These are phyloP conservation scores for Saccharomycopsis schoenii DNA, from an alignment of 805 yeast genomes.

Conservation along the genomic window DNA sequence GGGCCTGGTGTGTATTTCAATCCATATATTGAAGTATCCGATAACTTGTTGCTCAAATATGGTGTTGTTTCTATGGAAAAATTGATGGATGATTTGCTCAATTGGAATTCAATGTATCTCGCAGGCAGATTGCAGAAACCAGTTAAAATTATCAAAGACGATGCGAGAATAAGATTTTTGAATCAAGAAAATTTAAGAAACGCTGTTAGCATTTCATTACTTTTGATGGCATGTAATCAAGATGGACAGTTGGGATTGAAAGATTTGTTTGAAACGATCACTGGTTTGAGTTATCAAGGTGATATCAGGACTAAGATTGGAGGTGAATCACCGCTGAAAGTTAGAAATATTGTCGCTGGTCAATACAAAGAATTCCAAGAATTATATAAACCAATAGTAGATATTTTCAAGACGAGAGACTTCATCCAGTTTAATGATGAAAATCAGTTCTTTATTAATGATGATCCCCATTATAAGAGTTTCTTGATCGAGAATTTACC, in stretches of 20 bases:
- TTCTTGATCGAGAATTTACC: conserved; percentile 41
- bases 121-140: conserved; percentile 96
- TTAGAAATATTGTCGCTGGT: conserved; percentile 71
- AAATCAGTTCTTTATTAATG: conserved; percentile 26
- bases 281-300: conserved; percentile 78
- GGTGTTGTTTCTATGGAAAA: conserved; percentile 68
- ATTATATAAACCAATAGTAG: conserved; percentile 62
- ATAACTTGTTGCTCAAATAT: conserved; percentile 56
- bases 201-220: conserved; percentile 62
- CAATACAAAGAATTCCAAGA: conserved; percentile 60
- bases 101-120: conserved; percentile 78
- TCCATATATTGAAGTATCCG: conserved; percentile 66
- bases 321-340: conserved; percentile 89
- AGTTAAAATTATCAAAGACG: conserved; percentile 62
- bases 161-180: conserved; percentile 50
- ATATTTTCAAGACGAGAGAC: conserved; percentile 30
- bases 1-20: conserved; percentile 94
- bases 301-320: conserved; percentile 78
- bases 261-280: conserved; percentile 58
- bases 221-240: conserved; percentile 35
- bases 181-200: conserved; percentile 70
- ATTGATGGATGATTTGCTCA: conserved; percentile 57
- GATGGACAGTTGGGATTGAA: conserved; percentile 8
- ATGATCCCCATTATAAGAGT: conserved; percentile 31
- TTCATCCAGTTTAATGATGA: conserved; percentile 8